Conservation (phyloP, 768 basidiomycete genomes). For the Myochromella boudieri region DNA sequence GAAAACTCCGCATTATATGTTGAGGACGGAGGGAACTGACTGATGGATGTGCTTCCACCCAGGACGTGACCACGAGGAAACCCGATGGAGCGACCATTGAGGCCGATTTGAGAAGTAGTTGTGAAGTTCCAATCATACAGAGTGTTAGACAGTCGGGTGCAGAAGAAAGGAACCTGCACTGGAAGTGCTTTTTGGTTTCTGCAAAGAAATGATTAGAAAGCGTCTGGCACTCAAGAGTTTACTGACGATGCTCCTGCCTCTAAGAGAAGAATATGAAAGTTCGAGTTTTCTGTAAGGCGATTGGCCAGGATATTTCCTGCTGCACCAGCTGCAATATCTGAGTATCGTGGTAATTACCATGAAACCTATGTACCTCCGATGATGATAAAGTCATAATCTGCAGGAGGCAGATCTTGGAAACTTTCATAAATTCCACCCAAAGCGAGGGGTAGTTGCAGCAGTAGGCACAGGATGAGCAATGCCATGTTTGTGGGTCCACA, state of each 20-base stretch:
- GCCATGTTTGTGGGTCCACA: no score
- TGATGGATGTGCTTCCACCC: constrained; percentile 29
- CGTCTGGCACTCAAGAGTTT: neutral
- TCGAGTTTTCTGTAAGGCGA: constrained; percentile 9
- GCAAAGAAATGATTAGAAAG: neutral
- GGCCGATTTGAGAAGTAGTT: constrained; percentile 25
- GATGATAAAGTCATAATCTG: constrained; percentile 17
- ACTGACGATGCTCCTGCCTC: constrained; percentile 15
- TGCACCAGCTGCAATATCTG: constrained; percentile 7
- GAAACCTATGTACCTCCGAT: constrained; percentile 17
- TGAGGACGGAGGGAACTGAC: constrained; percentile 14
- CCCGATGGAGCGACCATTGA: constrained; percentile 20
- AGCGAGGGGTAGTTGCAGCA: neutral
- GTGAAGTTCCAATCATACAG: constrained; percentile 30
- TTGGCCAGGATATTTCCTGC: constrained; percentile 15
- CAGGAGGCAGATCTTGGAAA: constrained; percentile 4
- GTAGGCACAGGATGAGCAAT: no score
- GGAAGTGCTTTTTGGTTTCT: constrained; percentile 12
- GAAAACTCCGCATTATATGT: neutral
- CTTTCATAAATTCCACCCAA: constrained; percentile 5
- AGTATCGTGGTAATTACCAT: neutral
- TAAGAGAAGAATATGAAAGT: constrained; percentile 6
- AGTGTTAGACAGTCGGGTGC: constrained; percentile 17
- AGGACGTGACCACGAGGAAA: constrained; percentile 27
- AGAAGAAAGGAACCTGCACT: constrained; percentile 15